These are phyloP conservation scores for Pythium chondricola DNA, from an alignment of 352 stramenopile species.

Conservation along the genomic window DNA sequence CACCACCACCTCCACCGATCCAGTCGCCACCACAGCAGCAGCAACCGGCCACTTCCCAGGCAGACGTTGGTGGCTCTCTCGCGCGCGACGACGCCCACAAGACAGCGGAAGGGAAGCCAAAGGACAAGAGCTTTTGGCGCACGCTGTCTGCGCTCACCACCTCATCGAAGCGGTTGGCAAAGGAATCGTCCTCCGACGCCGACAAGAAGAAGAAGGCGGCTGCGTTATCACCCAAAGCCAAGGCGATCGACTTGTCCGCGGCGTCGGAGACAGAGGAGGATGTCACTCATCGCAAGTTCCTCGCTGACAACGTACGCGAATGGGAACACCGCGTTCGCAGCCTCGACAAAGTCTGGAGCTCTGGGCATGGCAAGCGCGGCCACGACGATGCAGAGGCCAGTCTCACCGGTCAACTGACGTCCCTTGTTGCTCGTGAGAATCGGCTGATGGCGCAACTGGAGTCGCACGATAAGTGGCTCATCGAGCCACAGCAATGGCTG, in stretches of 20 bases:
- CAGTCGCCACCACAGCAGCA: neutral
- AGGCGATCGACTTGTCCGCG: conserved; percentile 12
- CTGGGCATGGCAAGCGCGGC: conserved; percentile 1
- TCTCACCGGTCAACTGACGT: conserved; percentile 2
- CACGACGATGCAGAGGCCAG: neutral
- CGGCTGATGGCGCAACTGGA: conserved; percentile 1
- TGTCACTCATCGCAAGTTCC: neutral
- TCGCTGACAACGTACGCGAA: conserved; percentile 2
- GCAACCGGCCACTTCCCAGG: neutral
- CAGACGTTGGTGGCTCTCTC: neutral
- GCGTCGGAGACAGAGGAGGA: neutral
- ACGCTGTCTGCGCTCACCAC: conserved; percentile 8
- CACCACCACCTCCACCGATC: neutral
- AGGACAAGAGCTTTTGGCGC: neutral
- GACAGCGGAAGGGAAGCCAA: neutral
- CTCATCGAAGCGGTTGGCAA: conserved; percentile 3
- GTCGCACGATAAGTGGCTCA: neutral
- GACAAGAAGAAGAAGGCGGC: conserved; percentile 12
- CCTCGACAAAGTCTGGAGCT: too few relatives aligned
- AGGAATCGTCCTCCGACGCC: conserved; percentile 1
- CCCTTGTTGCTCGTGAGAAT: neutral
- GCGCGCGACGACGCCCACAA: neutral
- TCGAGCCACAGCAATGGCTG: conserved; percentile 15
- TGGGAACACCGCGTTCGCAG: too few relatives aligned
- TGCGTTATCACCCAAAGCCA: conserved; percentile 2